Base-by-base conservation (phyloP, 106 monocot genomes). In the Alisma plantagoaquatica region DNA sequence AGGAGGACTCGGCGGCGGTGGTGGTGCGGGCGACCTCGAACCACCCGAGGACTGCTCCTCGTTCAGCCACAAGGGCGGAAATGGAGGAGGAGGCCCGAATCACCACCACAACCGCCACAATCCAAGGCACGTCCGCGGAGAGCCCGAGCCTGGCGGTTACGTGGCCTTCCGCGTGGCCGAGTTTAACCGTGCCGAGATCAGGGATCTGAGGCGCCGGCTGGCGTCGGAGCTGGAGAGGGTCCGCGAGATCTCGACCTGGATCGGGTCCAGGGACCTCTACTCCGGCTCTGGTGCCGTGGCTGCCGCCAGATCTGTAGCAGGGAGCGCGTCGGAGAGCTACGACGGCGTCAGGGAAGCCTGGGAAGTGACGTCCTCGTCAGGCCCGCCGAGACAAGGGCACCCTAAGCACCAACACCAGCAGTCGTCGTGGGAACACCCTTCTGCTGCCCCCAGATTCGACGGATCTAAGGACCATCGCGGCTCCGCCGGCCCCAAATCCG, bases 151-250 rank as follows among this genome's bases (percentile, higher is more conserved):
- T 23, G 45, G 62, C 2, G 51, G 33, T 17, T 63, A 68, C 19
- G 45, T 78, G 5, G 55, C 60, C 30, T 73, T 69, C 57, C 64
- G 70, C 42, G 54, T 84, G 31, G 54, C 71, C 0, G 1, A 31
- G 41, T 79, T 28, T 23, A 62, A 74, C 4, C 49, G 43, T 31
- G 51, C 23, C 41, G 78, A 79, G 53, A 27, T 63, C 21, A 45
- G 64, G 50, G 75, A 79, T 23, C 55, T 84, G 58, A 84, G 75
- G 58, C 31, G 75, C 27, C 67, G 69, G 23, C 71, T 84, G 8
- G 54, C 73, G 9, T 47, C 64, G 4, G 84, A 84, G 67, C 65
- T 84, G 5, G 84, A 84, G 50, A 71, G 59, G 61, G 75, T 84
- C 9, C 71, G 78, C 8, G 54, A 43, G 22, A 49, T 79, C 43